Evolutionary conservation across 352 stramenopile species (phyloP).

Genomic region (Aphanomyces stellatus): DNA sequence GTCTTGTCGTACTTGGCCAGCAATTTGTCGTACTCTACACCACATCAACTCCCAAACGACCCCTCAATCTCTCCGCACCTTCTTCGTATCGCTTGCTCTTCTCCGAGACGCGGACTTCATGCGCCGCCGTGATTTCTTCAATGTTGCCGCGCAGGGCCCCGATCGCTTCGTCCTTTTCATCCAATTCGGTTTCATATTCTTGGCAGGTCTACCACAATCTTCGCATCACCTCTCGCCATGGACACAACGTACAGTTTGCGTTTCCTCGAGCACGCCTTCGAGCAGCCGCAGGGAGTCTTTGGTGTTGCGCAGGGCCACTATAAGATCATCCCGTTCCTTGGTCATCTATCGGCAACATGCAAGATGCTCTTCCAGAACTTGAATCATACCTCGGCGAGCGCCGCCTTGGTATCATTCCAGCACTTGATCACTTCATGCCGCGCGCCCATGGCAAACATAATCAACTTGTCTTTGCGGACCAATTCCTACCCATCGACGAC

Average conservation of each 20-base stretch:
- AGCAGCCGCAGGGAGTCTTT: not conserved
- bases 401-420: conserved; percentile 40
- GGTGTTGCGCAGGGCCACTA: not conserved
- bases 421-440: conserved; percentile 55
- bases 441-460: conserved; percentile 67
- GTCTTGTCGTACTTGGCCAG: conserved; percentile 48
- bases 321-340: not conserved
- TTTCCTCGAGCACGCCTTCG: not conserved
- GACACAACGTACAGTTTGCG: too few species aligned
- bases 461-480: conserved; percentile 53
- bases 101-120: not conserved
- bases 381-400: conserved; percentile 22
- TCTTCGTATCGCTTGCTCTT: not conserved
- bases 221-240: too few species aligned
- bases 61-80: not conserved
- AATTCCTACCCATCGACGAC: conserved; percentile 37
- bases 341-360: conserved; percentile 6
- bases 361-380: too few species aligned
- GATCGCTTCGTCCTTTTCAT: not conserved
- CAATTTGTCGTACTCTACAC: conserved; percentile 4
- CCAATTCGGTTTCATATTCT: not conserved
- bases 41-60: not conserved
- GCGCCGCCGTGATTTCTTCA: not conserved
- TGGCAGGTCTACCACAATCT: not conserved
- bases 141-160: not conserved